phyloP scores from a whole-genome alignment of 116 monocot species.

The Iris pallida region DNA sequence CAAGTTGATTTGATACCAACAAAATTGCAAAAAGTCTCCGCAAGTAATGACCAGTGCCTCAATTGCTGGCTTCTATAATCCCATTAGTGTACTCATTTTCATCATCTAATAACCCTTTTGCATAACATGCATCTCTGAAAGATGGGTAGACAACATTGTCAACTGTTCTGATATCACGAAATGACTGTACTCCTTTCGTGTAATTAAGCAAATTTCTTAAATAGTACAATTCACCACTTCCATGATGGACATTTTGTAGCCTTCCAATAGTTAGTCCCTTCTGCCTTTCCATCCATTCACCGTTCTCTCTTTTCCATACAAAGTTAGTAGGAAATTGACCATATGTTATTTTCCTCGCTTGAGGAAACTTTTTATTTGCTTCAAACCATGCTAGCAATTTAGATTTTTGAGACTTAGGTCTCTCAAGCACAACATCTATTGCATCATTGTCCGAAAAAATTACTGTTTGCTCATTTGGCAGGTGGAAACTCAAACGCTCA shows the following conservation, averaged over 20 bases:
- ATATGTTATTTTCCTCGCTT: not conserved
- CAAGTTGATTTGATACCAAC: not conserved
- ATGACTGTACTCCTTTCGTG: no score
- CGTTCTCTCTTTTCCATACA: not conserved
- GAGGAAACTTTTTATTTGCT: no score
- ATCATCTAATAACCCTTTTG: no score
- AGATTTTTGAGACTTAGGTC: not conserved
- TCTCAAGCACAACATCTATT: not conserved
- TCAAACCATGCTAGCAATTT: no score
- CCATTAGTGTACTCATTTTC: not conserved
- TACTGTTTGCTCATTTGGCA: not conserved
- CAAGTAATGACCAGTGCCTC: not conserved
- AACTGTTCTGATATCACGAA: no score
- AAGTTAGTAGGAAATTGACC: not conserved
- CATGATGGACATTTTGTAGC: not conserved
- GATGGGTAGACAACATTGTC: no score
- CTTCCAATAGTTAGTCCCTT: not conserved
- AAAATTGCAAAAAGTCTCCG: not conserved
- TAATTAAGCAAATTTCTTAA: no score
- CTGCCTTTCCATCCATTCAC: not conserved
- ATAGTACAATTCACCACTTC: no score
- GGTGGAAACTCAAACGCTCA: not conserved
- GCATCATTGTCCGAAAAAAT: not conserved
- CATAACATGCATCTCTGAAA: no score
- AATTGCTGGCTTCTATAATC: not conserved